A percentile compares a stretch with the other conserved stretches of the same genome.
These are phyloP conservation scores for Pyrenula massariospora DNA, from an alignment of 495 filamentous ascomycete species.

Conservation along the genomic window DNA sequence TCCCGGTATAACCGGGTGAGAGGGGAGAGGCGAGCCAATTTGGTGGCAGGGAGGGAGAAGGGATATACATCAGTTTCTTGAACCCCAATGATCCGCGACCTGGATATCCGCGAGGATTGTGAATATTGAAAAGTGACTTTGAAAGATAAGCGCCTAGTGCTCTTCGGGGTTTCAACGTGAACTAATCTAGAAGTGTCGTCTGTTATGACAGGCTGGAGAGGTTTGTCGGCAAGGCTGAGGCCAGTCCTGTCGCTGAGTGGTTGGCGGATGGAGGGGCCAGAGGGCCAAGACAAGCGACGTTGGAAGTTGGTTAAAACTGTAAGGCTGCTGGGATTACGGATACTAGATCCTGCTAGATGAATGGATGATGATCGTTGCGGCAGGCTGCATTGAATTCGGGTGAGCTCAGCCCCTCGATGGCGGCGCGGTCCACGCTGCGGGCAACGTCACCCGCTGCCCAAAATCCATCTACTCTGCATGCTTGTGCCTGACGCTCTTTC, in stretches of 20 bases:
- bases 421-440: neutral
- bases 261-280: neutral
- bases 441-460: neutral
- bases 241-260: neutral
- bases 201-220: neutral
- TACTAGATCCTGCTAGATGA: too few relatives aligned
- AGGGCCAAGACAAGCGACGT: neutral
- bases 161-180: neutral
- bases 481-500: neutral
- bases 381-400: neutral
- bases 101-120: too few relatives aligned
- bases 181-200: neutral
- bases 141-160: too few relatives aligned
- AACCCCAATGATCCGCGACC: too few relatives aligned
- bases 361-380: too few relatives aligned
- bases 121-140: too few relatives aligned
- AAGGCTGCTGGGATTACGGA: neutral
- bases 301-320: neutral
- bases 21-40: conserved; percentile 10
- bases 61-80: neutral
- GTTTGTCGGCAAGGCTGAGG: neutral
- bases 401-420: neutral
- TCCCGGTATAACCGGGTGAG: conserved; percentile 12
- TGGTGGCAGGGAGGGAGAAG: neutral
- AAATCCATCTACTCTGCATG: neutral